phyloP scores from a whole-genome alignment of 1,284 basidiomycete genomes.

The Marasmius sp. region DNA sequence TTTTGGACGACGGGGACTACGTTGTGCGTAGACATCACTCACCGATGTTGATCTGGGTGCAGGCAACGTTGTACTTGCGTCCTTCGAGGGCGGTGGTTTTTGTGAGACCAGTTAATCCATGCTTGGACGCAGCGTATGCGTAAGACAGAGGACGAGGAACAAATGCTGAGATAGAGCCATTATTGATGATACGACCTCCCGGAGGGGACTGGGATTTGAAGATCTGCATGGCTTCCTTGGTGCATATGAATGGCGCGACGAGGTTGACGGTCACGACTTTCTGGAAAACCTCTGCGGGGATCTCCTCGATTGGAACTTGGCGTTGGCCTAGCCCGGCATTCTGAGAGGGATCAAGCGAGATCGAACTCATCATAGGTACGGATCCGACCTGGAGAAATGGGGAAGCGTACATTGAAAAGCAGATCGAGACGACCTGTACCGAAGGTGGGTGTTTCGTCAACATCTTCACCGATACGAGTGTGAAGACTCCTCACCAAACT shows the following conservation, averaged over 20 bases:
- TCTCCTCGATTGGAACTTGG: slow-evolving; percentile 59
- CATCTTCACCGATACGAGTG: background rate
- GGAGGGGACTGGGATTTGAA: slow-evolving; percentile 75
- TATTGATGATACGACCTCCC: slow-evolving; percentile 83
- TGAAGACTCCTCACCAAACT: slow-evolving; percentile 49
- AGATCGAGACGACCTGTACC: slow-evolving; percentile 65
- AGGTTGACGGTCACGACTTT: slow-evolving; percentile 72
- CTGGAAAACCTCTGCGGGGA: slow-evolving; percentile 61
- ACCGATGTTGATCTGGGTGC: slow-evolving; percentile 83
- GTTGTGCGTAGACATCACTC: slow-evolving; percentile 4
- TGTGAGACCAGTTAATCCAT: slow-evolving; percentile 76
- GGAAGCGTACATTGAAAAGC: slow-evolving; percentile 73
- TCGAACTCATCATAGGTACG: slow-evolving; percentile 1
- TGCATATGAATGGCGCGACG: slow-evolving; percentile 72
- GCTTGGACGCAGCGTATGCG: slow-evolving; percentile 78
- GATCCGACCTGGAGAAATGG: background rate
- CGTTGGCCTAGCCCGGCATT: slow-evolving; percentile 64
- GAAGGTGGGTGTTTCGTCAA: background rate
- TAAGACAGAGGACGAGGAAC: slow-evolving; percentile 67
- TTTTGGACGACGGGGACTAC: slow-evolving; percentile 6
- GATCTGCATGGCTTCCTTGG: slow-evolving; percentile 67
- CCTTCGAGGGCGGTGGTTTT: slow-evolving; percentile 78
- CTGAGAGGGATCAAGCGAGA: slow-evolving; percentile 28
- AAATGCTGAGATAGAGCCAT: slow-evolving; percentile 77
- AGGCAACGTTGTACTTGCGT: slow-evolving; percentile 68